These are phyloP conservation scores for Teratosphaeria epicoccoides DNA, from an alignment of 2,329 filamentous ascomycete genomes.

Conservation along the genomic window DNA sequence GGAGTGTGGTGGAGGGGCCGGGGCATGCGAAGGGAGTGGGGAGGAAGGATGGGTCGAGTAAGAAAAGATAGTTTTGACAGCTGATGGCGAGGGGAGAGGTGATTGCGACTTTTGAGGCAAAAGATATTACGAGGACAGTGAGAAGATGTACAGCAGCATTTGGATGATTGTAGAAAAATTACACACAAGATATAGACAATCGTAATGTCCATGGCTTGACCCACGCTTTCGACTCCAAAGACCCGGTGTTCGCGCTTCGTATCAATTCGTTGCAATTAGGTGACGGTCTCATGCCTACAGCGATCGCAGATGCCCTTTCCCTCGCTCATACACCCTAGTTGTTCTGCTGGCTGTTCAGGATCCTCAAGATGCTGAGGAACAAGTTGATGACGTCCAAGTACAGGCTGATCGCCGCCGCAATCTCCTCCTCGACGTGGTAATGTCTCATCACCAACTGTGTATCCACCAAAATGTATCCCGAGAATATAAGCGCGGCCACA, in stretches of 20 bases:
- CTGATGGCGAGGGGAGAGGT: not conserved
- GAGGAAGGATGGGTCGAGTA: not conserved
- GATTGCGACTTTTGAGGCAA: not conserved
- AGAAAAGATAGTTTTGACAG: not conserved
- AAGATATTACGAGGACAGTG: not conserved
- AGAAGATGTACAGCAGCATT: not conserved
- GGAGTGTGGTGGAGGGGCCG: constrained; percentile 36
- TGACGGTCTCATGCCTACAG: not conserved
- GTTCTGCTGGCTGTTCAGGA: constrained; percentile 90
- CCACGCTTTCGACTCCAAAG: not conserved
- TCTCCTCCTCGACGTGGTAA: constrained; percentile 68
- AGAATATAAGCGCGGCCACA: constrained; percentile 76
- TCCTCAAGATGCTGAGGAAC: constrained; percentile 89
- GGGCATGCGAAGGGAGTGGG: not conserved
- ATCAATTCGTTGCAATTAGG: not conserved
- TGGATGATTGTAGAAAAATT: not conserved
- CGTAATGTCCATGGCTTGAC: too few relatives aligned
- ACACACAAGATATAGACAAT: not conserved
- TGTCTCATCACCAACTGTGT: constrained; percentile 92
- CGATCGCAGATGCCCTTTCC: too few relatives aligned
- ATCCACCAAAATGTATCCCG: constrained; percentile 77
- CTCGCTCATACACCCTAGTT: constrained; percentile 48
- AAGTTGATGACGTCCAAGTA: constrained; percentile 96
- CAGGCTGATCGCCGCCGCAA: constrained; percentile 56
- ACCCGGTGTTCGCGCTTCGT: not conserved